phyloP scores from a whole-genome alignment of 805 yeast species.

The Saturnispora halmiae region DNA sequence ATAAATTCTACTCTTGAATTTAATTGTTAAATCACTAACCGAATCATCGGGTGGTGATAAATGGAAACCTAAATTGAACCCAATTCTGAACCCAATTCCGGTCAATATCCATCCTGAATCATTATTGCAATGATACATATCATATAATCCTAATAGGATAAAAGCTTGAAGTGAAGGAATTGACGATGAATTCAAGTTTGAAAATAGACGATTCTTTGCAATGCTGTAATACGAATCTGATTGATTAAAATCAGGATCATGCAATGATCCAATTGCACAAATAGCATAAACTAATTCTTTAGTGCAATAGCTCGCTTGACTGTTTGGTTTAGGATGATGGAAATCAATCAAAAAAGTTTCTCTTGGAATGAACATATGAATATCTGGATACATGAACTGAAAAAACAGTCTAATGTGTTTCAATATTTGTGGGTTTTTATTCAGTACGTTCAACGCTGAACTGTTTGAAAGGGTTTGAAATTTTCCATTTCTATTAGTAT shows the following conservation, averaged over 20 bases:
- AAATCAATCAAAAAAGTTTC: conserved; percentile 55
- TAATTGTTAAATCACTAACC: conserved; percentile 42
- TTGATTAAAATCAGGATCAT: conserved; percentile 32
- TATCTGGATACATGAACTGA: conserved; percentile 59
- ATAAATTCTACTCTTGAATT: conserved; percentile 49
- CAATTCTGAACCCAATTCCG: conserved; percentile 57
- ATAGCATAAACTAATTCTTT: conserved; percentile 44
- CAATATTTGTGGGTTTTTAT: conserved; percentile 23
- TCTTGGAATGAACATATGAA: conserved; percentile 52
- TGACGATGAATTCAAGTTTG: conserved; percentile 35
- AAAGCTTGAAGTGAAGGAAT: conserved; percentile 52
- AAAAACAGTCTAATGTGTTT: conserved; percentile 31
- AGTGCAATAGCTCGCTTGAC: conserved; percentile 40
- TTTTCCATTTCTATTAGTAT: too few relatives aligned
- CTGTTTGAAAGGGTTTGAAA: not conserved
- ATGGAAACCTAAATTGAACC: conserved; percentile 57
- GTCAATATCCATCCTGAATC: conserved; percentile 55
- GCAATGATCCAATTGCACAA: conserved; percentile 49
- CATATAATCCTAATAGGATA: conserved; percentile 51
- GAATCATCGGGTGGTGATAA: conserved; percentile 37
- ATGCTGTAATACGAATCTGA: conserved; percentile 34
- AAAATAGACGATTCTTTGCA: conserved; percentile 36
- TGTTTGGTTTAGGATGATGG: conserved; percentile 38
- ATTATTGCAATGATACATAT: conserved; percentile 49
- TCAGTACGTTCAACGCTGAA: conserved; percentile 23